Evolutionary conservation across 2,329 filamentous ascomycete genomes (phyloP).

Genomic region (Beauveria scarabaeidicola): DNA sequence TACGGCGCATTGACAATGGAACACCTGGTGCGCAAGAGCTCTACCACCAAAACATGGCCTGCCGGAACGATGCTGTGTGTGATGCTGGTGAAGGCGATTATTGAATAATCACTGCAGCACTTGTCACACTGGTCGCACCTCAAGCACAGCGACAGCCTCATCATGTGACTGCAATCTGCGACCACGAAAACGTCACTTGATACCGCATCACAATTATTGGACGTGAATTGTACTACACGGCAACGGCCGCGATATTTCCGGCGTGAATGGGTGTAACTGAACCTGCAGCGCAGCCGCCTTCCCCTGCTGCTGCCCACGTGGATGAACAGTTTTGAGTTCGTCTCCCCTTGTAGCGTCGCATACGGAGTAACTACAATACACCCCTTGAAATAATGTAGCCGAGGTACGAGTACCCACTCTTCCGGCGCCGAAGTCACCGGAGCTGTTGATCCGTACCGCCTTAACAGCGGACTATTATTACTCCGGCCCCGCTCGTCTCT

Average conservation of each 20-base stretch:
- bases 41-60: background rate
- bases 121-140: background rate
- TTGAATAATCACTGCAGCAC: background rate
- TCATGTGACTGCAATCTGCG: background rate
- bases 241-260: background rate
- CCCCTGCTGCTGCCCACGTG: constrained; percentile 2
- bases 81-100: background rate
- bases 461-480: no score
- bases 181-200: background rate
- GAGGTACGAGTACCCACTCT: no score
- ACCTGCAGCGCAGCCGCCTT: background rate
- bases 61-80: background rate
- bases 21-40: background rate
- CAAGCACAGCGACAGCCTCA: background rate
- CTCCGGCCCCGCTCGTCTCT: no score
- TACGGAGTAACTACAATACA: background rate
- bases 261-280: background rate
- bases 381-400: no score
- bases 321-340: background rate
- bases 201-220: background rate
- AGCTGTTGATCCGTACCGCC: no score
- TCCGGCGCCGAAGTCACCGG: no score
- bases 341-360: background rate
- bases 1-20: background rate
- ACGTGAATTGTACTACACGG: background rate